Base-by-base conservation (phyloP, 345 rosid species). In the Populus deltoides region DNA sequence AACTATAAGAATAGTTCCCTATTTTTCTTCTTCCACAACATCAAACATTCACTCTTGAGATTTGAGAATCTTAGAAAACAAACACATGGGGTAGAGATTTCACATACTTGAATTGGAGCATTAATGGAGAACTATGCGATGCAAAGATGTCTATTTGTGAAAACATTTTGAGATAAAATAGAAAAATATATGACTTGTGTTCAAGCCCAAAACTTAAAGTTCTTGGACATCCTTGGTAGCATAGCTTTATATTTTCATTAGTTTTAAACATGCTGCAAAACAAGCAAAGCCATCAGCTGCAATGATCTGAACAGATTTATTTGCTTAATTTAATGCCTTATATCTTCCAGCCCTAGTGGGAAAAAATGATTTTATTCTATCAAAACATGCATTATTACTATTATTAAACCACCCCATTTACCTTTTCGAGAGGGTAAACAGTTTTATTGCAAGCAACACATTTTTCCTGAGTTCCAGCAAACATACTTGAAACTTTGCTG, bases 381-480 rank as follows among this genome's bases (percentile, higher is more conserved):
- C 72, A 77, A 61, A 62, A 41, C 62, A n/a, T 69, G 33, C 55
- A 41, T 3, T 73, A 70, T 35, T 70, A 24, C 41, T 71, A 69
- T 53, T 9, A 51, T 31, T 2, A 33, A 72, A 43, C 41, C 25
- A 22, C 49, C 1, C 67, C 27, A 8, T 22, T 75, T 83, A 90
- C 93, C 97, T 86, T 89, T 85, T 92, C 97, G 57, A 90, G 71
- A 0, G 93, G 97, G 76, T 92, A 92, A 63, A 92, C 93, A 70
- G 93, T 92, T 82, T 88, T 92, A 80, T 86, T 90, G 87, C 93
- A 92, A 67, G 92, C 87, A 47, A 89, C 85, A 57, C 97, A 92
- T 82, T 92, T 90, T 31, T 92, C 97, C 77, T 90, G 97, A 73
- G 93, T 92, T 75, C 97, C 97, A 25, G 91, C 90, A 82, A 92